Base-by-base conservation (phyloP, 106 monocot genomes). In the Cymbidium sinense region DNA sequence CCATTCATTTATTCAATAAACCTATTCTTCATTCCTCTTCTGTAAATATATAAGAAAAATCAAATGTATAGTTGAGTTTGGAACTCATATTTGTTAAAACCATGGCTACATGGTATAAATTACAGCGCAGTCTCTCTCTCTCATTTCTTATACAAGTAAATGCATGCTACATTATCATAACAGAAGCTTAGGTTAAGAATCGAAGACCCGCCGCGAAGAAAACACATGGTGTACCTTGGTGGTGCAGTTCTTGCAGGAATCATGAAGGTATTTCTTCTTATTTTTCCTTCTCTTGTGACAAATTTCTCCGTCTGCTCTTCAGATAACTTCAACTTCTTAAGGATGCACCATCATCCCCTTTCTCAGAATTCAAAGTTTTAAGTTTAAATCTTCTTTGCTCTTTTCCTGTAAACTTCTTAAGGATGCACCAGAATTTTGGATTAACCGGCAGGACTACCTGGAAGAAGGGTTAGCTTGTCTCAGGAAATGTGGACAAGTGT, bases 171-270 rank as follows among this genome's bases (percentile, higher is more conserved):
- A 30, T 65, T n/a, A 13, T 30, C 11, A 37, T 77, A 34, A 79
- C 82, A 98, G 98, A 98, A 98, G 80, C 51, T 98, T 23, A 86
- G 94, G 7, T 35, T 98, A 74, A 61, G 98, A 44, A 94, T 98
- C 28, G 98, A 98, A 74, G 98, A 98, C 77, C 98, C 98, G 50
- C 94, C 98, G 2, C 70, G 94, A 36, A 90, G 98, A 79, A 98
- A 98, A 80, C 98, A 98, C 85, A 98, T 98, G 94, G 98, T 98
- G 61, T 94, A 92, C 82, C 84, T 94, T 10, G 98, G 98, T 50
- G 98, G 98, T 84, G 92, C 98, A 61, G 98, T 98, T 27, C 98
- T 98, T 75, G 94, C 94, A 70, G 98, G 92, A 84, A 94, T 98
- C 62, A 98, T 94, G 98, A 98, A 98, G 98, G 98, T 98, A 78